Evolutionary conservation across 2,329 filamentous ascomycete species (phyloP).

Genomic region (Fusarium keratoplasticum): DNA sequence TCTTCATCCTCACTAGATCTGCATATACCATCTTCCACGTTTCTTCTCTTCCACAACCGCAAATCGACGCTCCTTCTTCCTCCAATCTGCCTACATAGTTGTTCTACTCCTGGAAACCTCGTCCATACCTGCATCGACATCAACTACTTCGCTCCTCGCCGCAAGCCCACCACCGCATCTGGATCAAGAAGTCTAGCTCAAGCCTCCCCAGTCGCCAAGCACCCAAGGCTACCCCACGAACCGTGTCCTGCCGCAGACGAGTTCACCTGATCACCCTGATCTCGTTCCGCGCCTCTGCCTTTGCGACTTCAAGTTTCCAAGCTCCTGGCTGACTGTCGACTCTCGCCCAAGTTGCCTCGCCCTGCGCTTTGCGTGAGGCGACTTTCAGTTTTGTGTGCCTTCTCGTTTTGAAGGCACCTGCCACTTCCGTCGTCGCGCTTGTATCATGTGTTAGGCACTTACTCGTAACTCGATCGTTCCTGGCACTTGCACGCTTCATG

Average conservation of each 20-base stretch:
- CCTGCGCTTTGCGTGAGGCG: constrained; percentile 1
- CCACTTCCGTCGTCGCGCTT: not conserved
- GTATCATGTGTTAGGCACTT: constrained; percentile 11
- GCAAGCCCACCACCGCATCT: not conserved
- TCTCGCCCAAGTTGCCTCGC: not conserved
- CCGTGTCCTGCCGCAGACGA: constrained; percentile 5
- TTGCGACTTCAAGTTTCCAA: not conserved
- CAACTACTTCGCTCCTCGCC: constrained; percentile 10
- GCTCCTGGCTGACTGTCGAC: not conserved
- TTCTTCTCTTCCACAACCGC: constrained; percentile 14
- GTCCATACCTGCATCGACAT: not conserved
- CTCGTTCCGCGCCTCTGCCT: constrained; percentile 1
- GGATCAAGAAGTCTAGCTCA: not conserved
- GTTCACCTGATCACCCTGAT: constrained; percentile 10
- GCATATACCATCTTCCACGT: constrained; percentile 7
- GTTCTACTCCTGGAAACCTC: not conserved
- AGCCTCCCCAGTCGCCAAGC: constrained; percentile 16
- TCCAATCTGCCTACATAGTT: not conserved
- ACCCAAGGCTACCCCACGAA: constrained; percentile 17
- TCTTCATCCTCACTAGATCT: constrained; percentile 23
- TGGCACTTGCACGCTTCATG: constrained; percentile 11
- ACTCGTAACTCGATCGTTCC: not conserved
- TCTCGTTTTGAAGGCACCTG: not conserved
- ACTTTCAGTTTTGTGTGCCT: not conserved
- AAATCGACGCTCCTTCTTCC: constrained; percentile 1